Base-by-base conservation (phyloP, 139 green algal species). In the Coccomyxa sp. region DNA sequence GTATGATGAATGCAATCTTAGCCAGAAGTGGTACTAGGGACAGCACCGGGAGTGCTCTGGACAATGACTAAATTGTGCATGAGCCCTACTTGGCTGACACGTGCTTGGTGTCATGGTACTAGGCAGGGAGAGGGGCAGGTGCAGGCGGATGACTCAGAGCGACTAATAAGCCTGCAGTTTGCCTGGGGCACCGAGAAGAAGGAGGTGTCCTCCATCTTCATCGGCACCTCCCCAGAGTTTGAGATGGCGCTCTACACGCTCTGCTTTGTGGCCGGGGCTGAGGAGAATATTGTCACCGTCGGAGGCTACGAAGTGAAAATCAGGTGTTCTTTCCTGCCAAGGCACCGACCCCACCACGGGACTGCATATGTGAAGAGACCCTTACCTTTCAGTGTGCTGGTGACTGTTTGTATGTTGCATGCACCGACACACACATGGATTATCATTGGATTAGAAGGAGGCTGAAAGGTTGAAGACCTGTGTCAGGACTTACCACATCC, bases 211-310 rank as follows among this genome's bases (percentile, higher is more conserved):
- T 91, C 89, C 13, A 88, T 93, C 58, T 91, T 95, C 67, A 88
- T 96, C 68, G 93, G 93, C 67, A 92, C 88, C 13, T 93, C 89
- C 4, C 93, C 93, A 11, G 93, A 95, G 84, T 95, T 95, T 88
- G 93, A 95, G 90, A 38, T 96, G 75, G 93, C 92, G 7, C 87
- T 95, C 51, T 95, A 95, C 84, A 91, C 92, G 13, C 77, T 95
- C 77, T 94, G 87, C 90, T 95, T 95, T 81, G 32, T 92, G 63
- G 89, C 88, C 30, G 90, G 89, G 27, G 57, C 85, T 67, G 85
- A 92, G 80, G 84, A 93, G 63, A 94, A 90, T n/a, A 71, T 87
- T 27, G 57, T 95, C 59, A 38, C 82, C 28, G 25, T 89, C 23
- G 85, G 57, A 10, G 77, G 60, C 80, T 88, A 85, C 45, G 38